A percentile compares a stretch with the other conserved stretches of the same genome.
These are phyloP conservation scores for Plasmodium relictum DNA, from an alignment of 169 alveolate genomes.

Conservation along the genomic window DNA sequence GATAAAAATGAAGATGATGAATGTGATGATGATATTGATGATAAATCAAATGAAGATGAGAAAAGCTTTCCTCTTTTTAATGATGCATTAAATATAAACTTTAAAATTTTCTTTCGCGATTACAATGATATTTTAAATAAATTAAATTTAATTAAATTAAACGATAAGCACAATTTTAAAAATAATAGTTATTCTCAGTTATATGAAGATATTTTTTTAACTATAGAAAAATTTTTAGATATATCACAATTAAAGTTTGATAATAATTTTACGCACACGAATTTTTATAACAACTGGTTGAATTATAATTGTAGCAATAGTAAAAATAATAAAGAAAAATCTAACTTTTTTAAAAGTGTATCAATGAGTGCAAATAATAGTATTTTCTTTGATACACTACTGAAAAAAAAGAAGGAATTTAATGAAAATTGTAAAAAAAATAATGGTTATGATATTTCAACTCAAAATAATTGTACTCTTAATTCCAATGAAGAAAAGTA, in stretches of 20 bases:
- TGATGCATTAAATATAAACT: constrained; percentile 46
- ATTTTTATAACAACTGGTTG: constrained; percentile 53
- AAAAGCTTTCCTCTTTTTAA: background rate
- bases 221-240: constrained; percentile 38
- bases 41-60: constrained; percentile 32
- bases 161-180: constrained; percentile 43
- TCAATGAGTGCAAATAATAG: constrained; percentile 40
- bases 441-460: background rate
- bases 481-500: background rate
- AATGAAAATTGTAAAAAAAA: constrained; percentile 7
- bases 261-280: constrained; percentile 64
- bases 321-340: background rate
- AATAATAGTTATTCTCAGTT: constrained; percentile 33
- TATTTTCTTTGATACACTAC: constrained; percentile 5
- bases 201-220: constrained; percentile 55
- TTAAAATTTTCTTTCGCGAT: constrained; percentile 26
- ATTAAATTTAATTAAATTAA: constrained; percentile 28
- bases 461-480: background rate
- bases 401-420: constrained; percentile 43
- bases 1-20: constrained; percentile 36
- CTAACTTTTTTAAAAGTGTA: constrained; percentile 32
- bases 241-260: constrained; percentile 38
- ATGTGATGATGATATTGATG: constrained; percentile 28
- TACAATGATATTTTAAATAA: constrained; percentile 44
- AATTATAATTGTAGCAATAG: background rate